Evolutionary conservation across 768 basidiomycete species (phyloP).

Genomic region (Termitomyces sp.): DNA sequence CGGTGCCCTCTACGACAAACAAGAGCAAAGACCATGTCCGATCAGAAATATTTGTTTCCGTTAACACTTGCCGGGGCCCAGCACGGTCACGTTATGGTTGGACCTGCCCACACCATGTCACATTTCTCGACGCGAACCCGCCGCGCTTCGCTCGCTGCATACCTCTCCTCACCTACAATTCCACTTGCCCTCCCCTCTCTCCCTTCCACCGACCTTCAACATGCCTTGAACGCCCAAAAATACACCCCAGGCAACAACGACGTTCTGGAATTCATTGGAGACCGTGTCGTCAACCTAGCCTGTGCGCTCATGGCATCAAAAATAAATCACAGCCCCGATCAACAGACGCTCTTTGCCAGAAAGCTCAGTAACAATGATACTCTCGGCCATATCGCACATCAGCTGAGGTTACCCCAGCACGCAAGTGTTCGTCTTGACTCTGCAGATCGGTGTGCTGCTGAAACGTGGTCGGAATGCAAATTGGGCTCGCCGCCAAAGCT

Average conservation of each 20-base stretch:
- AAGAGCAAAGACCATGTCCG: not conserved
- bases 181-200: conserved; percentile 3
- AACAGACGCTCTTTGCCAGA: conserved; percentile 22
- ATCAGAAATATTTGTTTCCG: not conserved
- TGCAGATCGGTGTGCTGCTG: conserved; percentile 10
- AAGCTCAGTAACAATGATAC: conserved; percentile 25
- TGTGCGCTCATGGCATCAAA: conserved; percentile 23
- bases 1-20: too few relatives aligned
- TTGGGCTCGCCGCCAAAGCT: conserved; percentile 21
- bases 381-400: conserved; percentile 23
- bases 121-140: not conserved
- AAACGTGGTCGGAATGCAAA: conserved; percentile 14
- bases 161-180: not conserved
- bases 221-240: conserved; percentile 19
- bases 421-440: conserved; percentile 20
- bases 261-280: conserved; percentile 27
- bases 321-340: conserved; percentile 19
- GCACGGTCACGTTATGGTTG: too few relatives aligned
- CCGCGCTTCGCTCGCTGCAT: conserved; percentile 14
- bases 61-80: too few relatives aligned
- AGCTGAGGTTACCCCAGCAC: conserved; percentile 19
- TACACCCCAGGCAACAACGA: conserved; percentile 23
- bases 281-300: conserved; percentile 23
- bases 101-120: not conserved
- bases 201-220: conserved; percentile 8